These are phyloP conservation scores for Saccharum hybrid DNA, from an alignment of 202 grass and related monocot genomes.

Conservation along the genomic window DNA sequence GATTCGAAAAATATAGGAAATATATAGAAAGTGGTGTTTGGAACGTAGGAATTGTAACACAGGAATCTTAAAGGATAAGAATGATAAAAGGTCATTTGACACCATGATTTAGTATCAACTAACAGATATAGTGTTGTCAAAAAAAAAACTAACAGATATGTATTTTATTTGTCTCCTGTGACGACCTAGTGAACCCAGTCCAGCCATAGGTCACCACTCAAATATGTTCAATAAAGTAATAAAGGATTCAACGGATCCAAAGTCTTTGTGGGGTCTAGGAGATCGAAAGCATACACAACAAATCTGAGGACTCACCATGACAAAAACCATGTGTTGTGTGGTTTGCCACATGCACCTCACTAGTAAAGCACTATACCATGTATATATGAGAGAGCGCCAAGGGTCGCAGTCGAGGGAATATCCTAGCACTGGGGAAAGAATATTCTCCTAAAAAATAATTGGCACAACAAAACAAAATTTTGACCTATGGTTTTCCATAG, in stretches of 20 bases:
- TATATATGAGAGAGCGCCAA: slow-evolving; percentile 14
- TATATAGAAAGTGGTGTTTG: no score
- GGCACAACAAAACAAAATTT: background rate
- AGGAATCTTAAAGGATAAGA: no score
- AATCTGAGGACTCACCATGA: background rate
- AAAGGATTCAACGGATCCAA: background rate
- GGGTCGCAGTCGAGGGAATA: slow-evolving; percentile 17
- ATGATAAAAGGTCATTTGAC: no score
- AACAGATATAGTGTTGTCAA: no score
- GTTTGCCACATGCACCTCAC: slow-evolving; percentile 27
- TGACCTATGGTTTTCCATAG: background rate
- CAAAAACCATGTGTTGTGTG: slow-evolving; percentile 34
- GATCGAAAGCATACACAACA: background rate
- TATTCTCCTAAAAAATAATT: slow-evolving; percentile 30
- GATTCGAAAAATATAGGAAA: no score
- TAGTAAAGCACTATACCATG: slow-evolving; percentile 13
- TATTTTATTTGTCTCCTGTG: no score
- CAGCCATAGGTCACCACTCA: background rate
- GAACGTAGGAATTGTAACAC: no score
- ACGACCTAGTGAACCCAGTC: no score
- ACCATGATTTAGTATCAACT: no score
- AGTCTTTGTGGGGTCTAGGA: background rate
- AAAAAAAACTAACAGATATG: no score
- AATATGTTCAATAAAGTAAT: background rate
- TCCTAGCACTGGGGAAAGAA: slow-evolving; percentile 23